Evolutionary conservation across 768 basidiomycete species (phyloP).

Genomic region (Cubamyces sp.): DNA sequence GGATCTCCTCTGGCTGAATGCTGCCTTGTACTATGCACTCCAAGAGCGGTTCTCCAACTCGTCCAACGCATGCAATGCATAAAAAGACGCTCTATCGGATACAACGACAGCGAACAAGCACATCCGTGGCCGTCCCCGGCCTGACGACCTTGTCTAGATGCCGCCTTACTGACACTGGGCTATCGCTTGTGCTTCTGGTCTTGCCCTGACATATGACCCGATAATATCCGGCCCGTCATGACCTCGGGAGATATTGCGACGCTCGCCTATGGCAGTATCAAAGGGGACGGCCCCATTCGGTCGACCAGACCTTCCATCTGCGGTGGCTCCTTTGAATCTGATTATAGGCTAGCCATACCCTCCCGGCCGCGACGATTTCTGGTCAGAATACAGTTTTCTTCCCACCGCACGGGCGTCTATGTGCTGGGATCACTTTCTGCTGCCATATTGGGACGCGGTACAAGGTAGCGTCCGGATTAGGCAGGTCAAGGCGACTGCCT

Average conservation of each 20-base stretch:
- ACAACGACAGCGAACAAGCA: slow-evolving; percentile 3
- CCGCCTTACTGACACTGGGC: neutral
- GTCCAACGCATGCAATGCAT: slow-evolving; percentile 5
- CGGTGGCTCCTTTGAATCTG: slow-evolving; percentile 20
- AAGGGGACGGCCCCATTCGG: slow-evolving; percentile 11
- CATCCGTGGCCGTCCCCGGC: neutral
- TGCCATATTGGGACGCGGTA: slow-evolving; percentile 20
- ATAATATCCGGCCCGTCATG: slow-evolving; percentile 8
- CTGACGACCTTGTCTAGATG: slow-evolving; percentile 16
- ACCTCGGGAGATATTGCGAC: neutral
- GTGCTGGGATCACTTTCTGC: slow-evolving; percentile 11
- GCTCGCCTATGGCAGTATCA: slow-evolving; percentile 6
- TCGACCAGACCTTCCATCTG: slow-evolving; percentile 7
- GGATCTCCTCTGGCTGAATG: neutral
- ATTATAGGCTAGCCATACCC: slow-evolving; percentile 14
- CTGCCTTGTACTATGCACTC: slow-evolving; percentile 7
- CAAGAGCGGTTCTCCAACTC: neutral
- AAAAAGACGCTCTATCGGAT: neutral
- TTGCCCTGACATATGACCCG: slow-evolving; percentile 12
- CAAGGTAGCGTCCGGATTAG: slow-evolving; percentile 24
- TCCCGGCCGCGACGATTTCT: slow-evolving; percentile 6
- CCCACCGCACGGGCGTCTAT: slow-evolving; percentile 18
- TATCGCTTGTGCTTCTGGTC: neutral
- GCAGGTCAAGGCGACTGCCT: slow-evolving; percentile 27
- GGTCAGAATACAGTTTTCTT: slow-evolving; percentile 11